These are phyloP conservation scores for Gynostemma pentaphyllum DNA, from an alignment of 306 rosid species.

Conservation along the genomic window DNA sequence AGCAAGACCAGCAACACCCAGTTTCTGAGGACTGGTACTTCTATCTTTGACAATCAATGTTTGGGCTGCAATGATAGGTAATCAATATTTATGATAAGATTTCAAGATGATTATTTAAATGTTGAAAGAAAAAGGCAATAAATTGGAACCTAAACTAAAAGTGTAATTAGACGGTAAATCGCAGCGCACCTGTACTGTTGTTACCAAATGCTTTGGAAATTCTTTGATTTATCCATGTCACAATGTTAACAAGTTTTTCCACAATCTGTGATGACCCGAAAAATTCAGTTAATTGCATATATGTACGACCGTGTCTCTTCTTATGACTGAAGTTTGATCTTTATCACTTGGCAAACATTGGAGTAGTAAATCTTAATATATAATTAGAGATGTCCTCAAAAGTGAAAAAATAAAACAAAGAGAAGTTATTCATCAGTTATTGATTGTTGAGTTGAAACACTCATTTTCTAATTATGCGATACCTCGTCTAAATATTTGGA, in stretches of 20 bases:
- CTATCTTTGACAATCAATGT: conserved; percentile 10
- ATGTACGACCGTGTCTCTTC: background rate
- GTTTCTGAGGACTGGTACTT: conserved; percentile 36
- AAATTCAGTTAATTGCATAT: background rate
- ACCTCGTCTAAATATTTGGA: conserved; percentile 79
- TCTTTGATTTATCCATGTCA: conserved; percentile 53
- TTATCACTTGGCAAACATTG: background rate
- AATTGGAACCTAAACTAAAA: too few relatives aligned
- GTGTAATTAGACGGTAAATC: background rate
- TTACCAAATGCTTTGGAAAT: conserved; percentile 52
- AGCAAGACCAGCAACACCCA: conserved; percentile 85
- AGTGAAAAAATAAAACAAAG: too few relatives aligned
- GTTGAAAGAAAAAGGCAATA: too few relatives aligned
- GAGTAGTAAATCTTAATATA: background rate
- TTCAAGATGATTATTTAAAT: background rate
- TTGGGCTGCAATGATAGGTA: conserved; percentile 27
- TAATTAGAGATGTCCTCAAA: background rate
- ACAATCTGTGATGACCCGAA: conserved; percentile 61
- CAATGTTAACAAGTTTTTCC: conserved; percentile 66
- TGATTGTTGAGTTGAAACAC: background rate
- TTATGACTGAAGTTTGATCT: background rate
- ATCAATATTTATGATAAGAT: background rate
- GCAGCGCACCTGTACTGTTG: conserved; percentile 33
- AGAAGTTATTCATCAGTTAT: too few relatives aligned
- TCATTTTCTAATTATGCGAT: conserved; percentile 11